Base-by-base conservation (phyloP, 176 grass and related monocot species). In the Zea luxurians region DNA sequence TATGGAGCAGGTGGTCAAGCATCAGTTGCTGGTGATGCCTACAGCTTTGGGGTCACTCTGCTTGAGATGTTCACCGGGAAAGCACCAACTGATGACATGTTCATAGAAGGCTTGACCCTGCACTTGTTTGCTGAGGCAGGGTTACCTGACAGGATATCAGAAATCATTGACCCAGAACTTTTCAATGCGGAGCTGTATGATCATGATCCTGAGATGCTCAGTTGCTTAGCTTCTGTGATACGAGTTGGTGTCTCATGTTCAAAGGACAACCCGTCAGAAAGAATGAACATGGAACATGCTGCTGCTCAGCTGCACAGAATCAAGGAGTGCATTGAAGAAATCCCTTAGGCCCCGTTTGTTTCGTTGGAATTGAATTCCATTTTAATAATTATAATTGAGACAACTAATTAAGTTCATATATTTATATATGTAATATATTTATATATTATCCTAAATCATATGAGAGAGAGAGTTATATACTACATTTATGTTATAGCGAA, bases 11-110 rank as follows among this genome's bases (percentile, higher is more conserved):
- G 60, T 10, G 74, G 58, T 7, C 68, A 75, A 34, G 73, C 58
- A 46, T 85, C 85, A 1, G 9, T 10, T 7, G 34, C 68, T 21
- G 72, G 84, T 43, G 81, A 90, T 77, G 60, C 68, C 5, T 87
- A 87, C 84, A 90, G 89, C 16, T 90, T 64, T 59, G 82, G 78
- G 15, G 74, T 88, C 63, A 83, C 82, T 37, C 43, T 87, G 15
- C 54, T 88, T 5, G 85, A 82, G 82, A 87, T 91, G 82, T 85
- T 88, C 82, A 85, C 68, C 34, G 78, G 82, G 52, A 91, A 40
- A 13, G 35, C 61, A 13, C 81, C 81, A 11, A 84, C 85, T 48
- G 82, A 87, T 70, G 63, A 59, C 10, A 64, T 61, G 45, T 85
- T 91, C 60, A 59, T 2, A 50, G 62, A 82, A 17, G 72, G 72